These are phyloP conservation scores for Mortierella sp. DNA, from an alignment of 371 early-diverging fungal genomes.

Conservation along the genomic window DNA sequence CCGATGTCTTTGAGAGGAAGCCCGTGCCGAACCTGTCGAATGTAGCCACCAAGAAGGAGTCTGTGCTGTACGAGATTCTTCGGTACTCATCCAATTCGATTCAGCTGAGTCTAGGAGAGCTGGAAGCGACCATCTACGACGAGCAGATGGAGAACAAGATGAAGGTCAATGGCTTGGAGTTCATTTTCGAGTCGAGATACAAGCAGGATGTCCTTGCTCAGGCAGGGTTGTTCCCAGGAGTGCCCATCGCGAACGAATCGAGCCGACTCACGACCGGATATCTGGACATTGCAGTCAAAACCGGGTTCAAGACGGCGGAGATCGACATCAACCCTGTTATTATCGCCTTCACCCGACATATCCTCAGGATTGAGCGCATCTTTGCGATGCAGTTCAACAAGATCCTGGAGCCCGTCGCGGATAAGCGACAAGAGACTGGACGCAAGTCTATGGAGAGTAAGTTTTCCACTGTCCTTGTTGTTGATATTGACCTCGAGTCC, in stretches of 20 bases:
- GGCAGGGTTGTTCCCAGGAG: constrained; percentile 29
- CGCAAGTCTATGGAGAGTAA: constrained; percentile 46
- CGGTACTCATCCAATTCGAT: constrained; percentile 55
- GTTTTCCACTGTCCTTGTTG: background rate
- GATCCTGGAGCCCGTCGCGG: constrained; percentile 55
- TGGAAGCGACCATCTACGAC: constrained; percentile 54
- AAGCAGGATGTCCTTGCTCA: constrained; percentile 39
- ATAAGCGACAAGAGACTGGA: constrained; percentile 26
- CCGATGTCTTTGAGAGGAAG: constrained; percentile 62
- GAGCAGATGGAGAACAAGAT: constrained; percentile 51
- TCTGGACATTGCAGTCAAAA: constrained; percentile 63
- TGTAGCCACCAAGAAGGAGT: constrained; percentile 20
- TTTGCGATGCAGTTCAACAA: constrained; percentile 67
- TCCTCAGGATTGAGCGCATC: constrained; percentile 79
- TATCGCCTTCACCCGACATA: constrained; percentile 80
- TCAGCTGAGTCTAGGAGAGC: constrained; percentile 34
- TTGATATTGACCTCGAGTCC: background rate
- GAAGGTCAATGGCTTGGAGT: constrained; percentile 35
- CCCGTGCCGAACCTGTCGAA: constrained; percentile 5
- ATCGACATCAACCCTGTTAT: constrained; percentile 75
- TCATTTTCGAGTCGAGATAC: constrained; percentile 49
- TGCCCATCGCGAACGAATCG: constrained; percentile 19
- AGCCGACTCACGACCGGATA: constrained; percentile 63
- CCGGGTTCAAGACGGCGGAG: constrained; percentile 63
- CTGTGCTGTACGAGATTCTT: constrained; percentile 44